These are phyloP conservation scores for Amaranthus hypochondriacus DNA, from an alignment of 148 eudicot genomes.

Conservation along the genomic window DNA sequence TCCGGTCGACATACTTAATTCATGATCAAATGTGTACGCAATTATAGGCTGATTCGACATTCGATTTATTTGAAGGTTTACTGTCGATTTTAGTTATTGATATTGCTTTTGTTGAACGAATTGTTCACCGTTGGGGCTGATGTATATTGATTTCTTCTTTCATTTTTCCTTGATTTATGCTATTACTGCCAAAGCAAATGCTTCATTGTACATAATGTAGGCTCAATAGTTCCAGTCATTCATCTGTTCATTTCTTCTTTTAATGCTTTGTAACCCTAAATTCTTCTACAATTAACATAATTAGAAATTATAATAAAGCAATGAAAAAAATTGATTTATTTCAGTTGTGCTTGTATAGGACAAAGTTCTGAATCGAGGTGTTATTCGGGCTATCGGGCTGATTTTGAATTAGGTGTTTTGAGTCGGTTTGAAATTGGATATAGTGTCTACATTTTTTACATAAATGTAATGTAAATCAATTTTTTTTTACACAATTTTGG, in stretches of 20 bases:
- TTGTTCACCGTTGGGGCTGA: conserved; percentile 20
- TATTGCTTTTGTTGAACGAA: conserved; percentile 23
- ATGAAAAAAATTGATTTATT: no score
- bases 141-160: conserved; percentile 21
- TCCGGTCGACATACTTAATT: conserved; percentile 1
- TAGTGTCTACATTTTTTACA: no score
- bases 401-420: no score
- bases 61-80: conserved; percentile 14
- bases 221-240: conserved; percentile 34
- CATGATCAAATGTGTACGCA: conserved; percentile 12
- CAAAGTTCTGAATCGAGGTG: no score
- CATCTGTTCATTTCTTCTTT: conserved; percentile 35
- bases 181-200: conserved; percentile 30
- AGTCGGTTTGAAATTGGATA: no score
- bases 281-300: no score
- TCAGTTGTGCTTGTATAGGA: no score
- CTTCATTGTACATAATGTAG: conserved; percentile 63
- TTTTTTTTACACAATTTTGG: no score
- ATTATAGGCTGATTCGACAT: conserved; percentile 14
- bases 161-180: conserved; percentile 11
- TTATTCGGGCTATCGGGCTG: no score
- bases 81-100: conserved; percentile 13
- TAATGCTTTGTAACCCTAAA: conserved; percentile 25
- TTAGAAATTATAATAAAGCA: no score
- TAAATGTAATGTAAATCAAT: no score